These are phyloP conservation scores for Annulohypoxylon stygium DNA, from an alignment of 495 filamentous ascomycete genomes.

Conservation along the genomic window DNA sequence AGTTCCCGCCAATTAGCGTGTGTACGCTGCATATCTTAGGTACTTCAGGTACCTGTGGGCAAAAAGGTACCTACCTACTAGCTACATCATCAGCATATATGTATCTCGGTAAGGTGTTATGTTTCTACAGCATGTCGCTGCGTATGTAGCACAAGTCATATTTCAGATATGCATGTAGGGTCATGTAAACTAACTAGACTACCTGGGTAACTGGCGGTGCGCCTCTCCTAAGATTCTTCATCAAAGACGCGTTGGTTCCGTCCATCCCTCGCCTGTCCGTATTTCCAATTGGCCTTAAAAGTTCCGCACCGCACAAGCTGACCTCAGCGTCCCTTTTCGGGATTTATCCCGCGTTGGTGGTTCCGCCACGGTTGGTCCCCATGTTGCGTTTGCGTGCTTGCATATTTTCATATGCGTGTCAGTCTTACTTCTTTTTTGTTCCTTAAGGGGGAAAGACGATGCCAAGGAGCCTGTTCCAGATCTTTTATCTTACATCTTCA, in stretches of 20 bases:
- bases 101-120: background rate
- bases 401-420: constrained; percentile 14
- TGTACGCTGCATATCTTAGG: background rate
- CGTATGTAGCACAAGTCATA: background rate
- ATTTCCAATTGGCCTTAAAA: constrained; percentile 7
- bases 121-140: background rate
- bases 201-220: background rate
- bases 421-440: background rate
- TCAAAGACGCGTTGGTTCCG: background rate
- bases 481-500: background rate
- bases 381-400: background rate
- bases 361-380: constrained; percentile 7
- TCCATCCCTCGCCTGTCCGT: background rate
- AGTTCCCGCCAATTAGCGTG: constrained; percentile 14
- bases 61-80: background rate
- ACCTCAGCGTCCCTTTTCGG: constrained; percentile 29
- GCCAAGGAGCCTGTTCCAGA: constrained; percentile 4
- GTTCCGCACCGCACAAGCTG: constrained; percentile 1
- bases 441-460: constrained; percentile 11
- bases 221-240: background rate
- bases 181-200: constrained; percentile 9
- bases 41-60: background rate
- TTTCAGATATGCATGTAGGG: constrained; percentile 9
- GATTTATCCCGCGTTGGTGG: constrained; percentile 15
- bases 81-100: no score